phyloP scores from a whole-genome alignment of 2,329 filamentous ascomycete genomes.

The Paraphaeosphaeria minitans region DNA sequence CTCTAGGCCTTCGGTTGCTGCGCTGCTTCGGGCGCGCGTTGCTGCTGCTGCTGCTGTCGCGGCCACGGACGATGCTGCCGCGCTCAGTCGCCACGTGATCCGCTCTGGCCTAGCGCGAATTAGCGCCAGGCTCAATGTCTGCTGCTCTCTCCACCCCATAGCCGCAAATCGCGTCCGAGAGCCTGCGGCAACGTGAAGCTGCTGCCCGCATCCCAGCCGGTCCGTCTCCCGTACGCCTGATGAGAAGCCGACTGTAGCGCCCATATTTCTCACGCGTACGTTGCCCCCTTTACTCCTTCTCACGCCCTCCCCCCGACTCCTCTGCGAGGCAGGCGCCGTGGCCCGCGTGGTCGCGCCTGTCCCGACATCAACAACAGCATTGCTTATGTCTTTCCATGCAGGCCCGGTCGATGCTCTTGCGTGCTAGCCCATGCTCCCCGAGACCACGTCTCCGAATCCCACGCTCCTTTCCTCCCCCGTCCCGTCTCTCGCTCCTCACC shows the following conservation, averaged over 20 bases:
- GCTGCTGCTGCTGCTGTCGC: constrained; percentile 2
- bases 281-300: constrained; percentile 19
- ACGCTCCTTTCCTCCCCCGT: constrained; percentile 13
- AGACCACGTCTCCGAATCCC: background rate
- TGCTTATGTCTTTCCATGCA: constrained; percentile 33
- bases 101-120: background rate
- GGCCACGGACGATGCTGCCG: background rate
- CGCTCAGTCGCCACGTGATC: constrained; percentile 11
- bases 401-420: constrained; percentile 35
- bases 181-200: constrained; percentile 40
- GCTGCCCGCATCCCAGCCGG: constrained; percentile 35
- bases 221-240: constrained; percentile 33
- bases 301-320: constrained; percentile 16
- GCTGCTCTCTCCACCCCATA: constrained; percentile 24
- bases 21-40: constrained; percentile 1
- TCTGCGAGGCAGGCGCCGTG: constrained; percentile 20
- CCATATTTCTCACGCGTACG: constrained; percentile 31
- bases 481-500: constrained; percentile 17
- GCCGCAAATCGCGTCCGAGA: constrained; percentile 41
- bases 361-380: constrained; percentile 35
- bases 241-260: constrained; percentile 34
- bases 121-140: constrained; percentile 9
- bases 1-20: constrained; percentile 3
- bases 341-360: constrained; percentile 30
- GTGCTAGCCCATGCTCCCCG: constrained; percentile 19